phyloP scores from a whole-genome alignment of 2,329 filamentous ascomycete genomes.

The Chaetoscypha palmicola region DNA sequence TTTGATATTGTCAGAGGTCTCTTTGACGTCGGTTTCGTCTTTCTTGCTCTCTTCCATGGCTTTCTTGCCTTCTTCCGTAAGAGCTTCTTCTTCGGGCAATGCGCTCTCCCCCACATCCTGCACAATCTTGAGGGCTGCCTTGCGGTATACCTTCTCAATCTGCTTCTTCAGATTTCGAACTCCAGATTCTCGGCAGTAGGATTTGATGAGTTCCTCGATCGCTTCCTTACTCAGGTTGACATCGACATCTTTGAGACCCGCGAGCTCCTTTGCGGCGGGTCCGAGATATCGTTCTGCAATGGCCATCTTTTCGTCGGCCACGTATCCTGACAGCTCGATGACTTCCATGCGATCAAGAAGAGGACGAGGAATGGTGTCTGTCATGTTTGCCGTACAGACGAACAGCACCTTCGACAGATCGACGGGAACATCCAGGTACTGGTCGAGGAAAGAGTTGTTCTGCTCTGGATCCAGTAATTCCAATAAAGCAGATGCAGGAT shows the following conservation, averaged over 20 bases:
- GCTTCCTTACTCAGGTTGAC: conserved; percentile 81
- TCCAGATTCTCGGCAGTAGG: conserved; percentile 93
- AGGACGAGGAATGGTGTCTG: conserved; percentile 91
- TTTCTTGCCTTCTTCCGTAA: conserved; percentile 80
- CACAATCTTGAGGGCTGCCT: conserved; percentile 94
- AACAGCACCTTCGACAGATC: conserved; percentile 97
- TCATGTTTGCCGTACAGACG: conserved; percentile 98
- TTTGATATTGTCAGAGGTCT: conserved; percentile 47
- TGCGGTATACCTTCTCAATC: conserved; percentile 98
- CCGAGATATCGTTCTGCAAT: conserved; percentile 91
- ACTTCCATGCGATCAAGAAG: conserved; percentile 96
- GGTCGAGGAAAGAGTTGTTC: conserved; percentile 93
- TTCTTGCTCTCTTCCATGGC: conserved; percentile 66
- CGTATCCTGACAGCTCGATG: conserved; percentile 92
- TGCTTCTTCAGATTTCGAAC: conserved; percentile 98
- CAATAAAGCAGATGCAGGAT: conserved; percentile 87
- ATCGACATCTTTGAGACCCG: conserved; percentile 82
- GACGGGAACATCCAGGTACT: conserved; percentile 97
- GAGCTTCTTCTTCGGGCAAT: conserved; percentile 69
- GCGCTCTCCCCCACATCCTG: conserved; percentile 84
- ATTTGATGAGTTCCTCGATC: conserved; percentile 95
- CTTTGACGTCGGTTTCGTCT: conserved; percentile 54
- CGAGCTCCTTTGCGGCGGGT: conserved; percentile 88
- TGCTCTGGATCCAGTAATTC: conserved; percentile 95
- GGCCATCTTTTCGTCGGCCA: conserved; percentile 97